Conservation (phyloP, 768 basidiomycete genomes). For the Trametes cingulata region DNA sequence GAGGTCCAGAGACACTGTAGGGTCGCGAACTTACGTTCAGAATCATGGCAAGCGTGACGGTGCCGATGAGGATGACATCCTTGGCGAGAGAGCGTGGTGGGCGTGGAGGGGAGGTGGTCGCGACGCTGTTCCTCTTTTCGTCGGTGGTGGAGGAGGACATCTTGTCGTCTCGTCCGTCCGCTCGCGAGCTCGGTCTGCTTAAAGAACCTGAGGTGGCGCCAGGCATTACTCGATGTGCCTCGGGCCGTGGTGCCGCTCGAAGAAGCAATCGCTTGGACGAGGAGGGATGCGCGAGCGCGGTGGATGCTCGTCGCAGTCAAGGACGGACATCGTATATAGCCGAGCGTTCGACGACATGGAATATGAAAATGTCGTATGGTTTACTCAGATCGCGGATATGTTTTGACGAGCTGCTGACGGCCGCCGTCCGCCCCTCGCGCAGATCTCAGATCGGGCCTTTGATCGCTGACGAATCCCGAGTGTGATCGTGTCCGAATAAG, state of each 20-base stretch:
- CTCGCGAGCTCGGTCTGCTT: neutral
- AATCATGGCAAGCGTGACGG: slow-evolving; percentile 34
- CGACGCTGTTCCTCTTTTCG: neutral
- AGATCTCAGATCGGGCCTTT: neutral
- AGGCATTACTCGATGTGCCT: neutral
- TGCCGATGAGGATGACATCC: slow-evolving; percentile 25
- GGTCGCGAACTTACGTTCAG: slow-evolving; percentile 30
- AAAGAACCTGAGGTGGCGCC: neutral
- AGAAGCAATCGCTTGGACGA: too few relatives aligned
- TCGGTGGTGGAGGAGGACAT: neutral
- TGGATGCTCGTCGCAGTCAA: too few relatives aligned
- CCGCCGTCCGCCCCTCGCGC: neutral
- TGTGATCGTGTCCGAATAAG: neutral
- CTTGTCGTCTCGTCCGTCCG: neutral
- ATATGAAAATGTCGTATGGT: too few relatives aligned
- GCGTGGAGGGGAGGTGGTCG: neutral
- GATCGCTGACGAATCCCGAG: neutral
- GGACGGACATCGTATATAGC: too few relatives aligned
- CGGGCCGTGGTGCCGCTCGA: neutral
- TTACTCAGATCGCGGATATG: too few relatives aligned
- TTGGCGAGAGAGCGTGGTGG: slow-evolving; percentile 6
- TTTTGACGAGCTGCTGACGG: too few relatives aligned
- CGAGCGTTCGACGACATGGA: too few relatives aligned
- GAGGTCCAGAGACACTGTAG: neutral
- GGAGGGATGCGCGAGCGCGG: too few relatives aligned